phyloP scores from a whole-genome alignment of 768 basidiomycete genomes.

The Panellus pusillus region DNA sequence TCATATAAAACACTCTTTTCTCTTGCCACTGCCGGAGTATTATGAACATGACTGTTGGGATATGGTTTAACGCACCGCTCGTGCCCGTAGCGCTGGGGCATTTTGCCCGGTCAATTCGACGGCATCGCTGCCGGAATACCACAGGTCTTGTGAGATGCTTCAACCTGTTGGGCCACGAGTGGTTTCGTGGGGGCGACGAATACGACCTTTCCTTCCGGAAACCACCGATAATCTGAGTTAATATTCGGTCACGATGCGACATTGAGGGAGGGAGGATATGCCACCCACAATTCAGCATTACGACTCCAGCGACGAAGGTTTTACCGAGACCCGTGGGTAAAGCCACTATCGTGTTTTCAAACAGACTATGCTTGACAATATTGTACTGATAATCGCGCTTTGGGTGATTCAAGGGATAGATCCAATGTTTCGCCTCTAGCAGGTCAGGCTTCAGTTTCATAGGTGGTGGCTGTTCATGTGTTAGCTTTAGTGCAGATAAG shows the following conservation, averaged over 20 bases:
- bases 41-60: conserved; percentile 3
- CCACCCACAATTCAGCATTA: conserved; percentile 87
- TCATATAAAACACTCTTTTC: conserved; percentile 92
- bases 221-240: conserved; percentile 82
- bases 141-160: conserved; percentile 89
- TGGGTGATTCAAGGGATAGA: conserved; percentile 86
- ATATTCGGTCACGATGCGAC: neutral
- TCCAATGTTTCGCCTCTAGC: conserved; percentile 82
- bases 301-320: conserved; percentile 95
- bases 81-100: conserved; percentile 48
- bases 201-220: conserved; percentile 86
- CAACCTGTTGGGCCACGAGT: conserved; percentile 91
- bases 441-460: conserved; percentile 81
- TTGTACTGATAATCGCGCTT: conserved; percentile 95
- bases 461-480: conserved; percentile 54
- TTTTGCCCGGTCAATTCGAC: conserved; percentile 85
- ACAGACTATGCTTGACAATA: conserved; percentile 81
- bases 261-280: neutral
- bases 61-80: conserved; percentile 48
- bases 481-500: conserved; percentile 25
- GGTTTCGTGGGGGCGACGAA: conserved; percentile 98
- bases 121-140: conserved; percentile 86
- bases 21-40: conserved; percentile 60
- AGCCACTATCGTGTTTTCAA: conserved; percentile 92
- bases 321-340: conserved; percentile 96